Evolutionary conservation across 2,329 filamentous ascomycete species (phyloP), one percentile per base, ranked within the genome.

Genomic region (Thelonectria rubi): DNA sequence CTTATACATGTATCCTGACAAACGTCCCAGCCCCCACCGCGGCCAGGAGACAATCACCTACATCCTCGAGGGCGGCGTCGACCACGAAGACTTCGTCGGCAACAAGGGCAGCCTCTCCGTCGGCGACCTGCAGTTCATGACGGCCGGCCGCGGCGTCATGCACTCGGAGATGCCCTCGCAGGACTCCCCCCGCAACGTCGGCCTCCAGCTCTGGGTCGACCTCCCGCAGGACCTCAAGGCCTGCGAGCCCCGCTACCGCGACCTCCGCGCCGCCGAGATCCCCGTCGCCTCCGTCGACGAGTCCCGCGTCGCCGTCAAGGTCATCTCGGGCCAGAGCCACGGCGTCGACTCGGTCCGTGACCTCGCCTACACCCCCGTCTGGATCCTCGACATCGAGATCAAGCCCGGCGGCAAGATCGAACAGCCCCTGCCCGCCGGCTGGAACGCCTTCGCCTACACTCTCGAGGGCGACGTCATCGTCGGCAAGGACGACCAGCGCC

Each of bases 121-220:
- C 0, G 94, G 94, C n/a, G 94, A 97, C 75, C 80, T 98, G 49
- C 94, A 98, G 75, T 98, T 98, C 83, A 98, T 98, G 95, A 97
- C 94, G 0, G 94, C 94, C 1, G 94, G 94, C 4, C 83, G 85
- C 18, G 94, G 94, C 43, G 96, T 98, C 71, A 91, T 97, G 77
- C 95, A 98, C 77, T 92, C 94, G 39, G 94, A 98, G 79, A 97
- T 98, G 93, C 94, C 94, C 10, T 85, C 87, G 56, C 87, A 91
- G 73, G 92, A 93, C 74, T 76, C 83, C 1, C 91, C 95, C 74
- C 92, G 92, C 52, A 86, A 82, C 58, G 85, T 96, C 55, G 94
- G 94, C 34, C 86, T 98, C 79, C 95, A 98, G 81, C 84, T 98
- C 20, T 98, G 95, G 94, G 94, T 98, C 48, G 94, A 98, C 75